Evolutionary conservation across 2,329 filamentous ascomycete species (phyloP).

Genomic region (Monosporascus sp.): DNA sequence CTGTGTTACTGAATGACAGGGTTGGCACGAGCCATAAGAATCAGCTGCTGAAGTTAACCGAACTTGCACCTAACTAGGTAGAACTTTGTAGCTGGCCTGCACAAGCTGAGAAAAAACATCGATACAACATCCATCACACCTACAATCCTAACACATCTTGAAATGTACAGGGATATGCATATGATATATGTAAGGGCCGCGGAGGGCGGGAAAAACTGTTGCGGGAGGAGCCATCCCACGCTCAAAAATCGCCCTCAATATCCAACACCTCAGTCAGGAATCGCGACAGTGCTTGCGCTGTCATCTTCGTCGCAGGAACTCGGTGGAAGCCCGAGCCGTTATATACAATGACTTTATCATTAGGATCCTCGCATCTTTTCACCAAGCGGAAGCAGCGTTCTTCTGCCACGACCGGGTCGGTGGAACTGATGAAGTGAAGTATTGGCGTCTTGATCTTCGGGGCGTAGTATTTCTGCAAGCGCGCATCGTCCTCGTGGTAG

Average conservation of each 20-base stretch:
- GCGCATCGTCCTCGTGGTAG: constrained; percentile 10
- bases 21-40: too few species aligned
- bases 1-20: too few species aligned
- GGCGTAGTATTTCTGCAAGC: constrained; percentile 7
- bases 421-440: constrained; percentile 10
- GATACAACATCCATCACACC: too few species aligned
- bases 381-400: constrained; percentile 10
- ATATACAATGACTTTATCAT: constrained; percentile 8
- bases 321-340: constrained; percentile 7
- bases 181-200: too few species aligned
- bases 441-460: constrained; percentile 10
- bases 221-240: not conserved
- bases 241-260: constrained; percentile 1
- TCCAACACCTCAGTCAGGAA: constrained; percentile 7
- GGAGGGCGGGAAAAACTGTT: too few species aligned
- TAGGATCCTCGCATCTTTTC: constrained; percentile 6
- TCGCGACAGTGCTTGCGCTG: constrained; percentile 6
- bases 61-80: too few species aligned
- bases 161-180: too few species aligned
- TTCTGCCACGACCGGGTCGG: constrained; percentile 10
- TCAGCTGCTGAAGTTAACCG: too few species aligned
- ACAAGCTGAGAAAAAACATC: too few species aligned
- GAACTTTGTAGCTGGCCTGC: too few species aligned
- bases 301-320: constrained; percentile 6
- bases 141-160: too few species aligned